phyloP scores from a whole-genome alignment of 2,329 filamentous ascomycete species.

The Berkeleyomyces basicola region DNA sequence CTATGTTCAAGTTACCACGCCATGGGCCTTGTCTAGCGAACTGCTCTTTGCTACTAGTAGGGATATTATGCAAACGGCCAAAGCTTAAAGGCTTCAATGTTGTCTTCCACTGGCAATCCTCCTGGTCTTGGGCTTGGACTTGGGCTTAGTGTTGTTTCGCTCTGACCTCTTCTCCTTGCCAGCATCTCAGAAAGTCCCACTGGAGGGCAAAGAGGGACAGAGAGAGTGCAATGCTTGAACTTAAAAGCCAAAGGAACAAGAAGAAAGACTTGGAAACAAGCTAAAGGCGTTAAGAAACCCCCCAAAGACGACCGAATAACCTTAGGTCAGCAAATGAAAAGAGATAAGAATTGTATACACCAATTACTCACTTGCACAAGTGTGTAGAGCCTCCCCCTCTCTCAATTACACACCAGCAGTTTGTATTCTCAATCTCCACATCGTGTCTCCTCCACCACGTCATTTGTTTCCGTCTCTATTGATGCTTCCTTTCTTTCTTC shows the following conservation, averaged over 20 bases:
- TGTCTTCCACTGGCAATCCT: neutral
- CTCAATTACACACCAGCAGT: too few species aligned
- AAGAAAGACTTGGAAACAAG: neutral
- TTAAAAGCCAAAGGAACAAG: neutral
- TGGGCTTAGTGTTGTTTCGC: neutral
- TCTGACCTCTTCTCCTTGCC: neutral
- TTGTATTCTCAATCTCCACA: too few species aligned
- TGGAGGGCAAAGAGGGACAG: neutral
- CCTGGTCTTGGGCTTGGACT: neutral
- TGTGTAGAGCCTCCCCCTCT: too few species aligned
- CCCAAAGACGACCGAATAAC: too few species aligned
- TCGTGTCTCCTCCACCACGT: too few species aligned
- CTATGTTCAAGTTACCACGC: neutral
- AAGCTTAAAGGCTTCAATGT: constrained; percentile 3
- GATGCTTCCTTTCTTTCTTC: neutral
- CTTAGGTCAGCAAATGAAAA: too few species aligned
- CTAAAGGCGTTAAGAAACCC: too few species aligned
- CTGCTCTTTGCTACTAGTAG: neutral
- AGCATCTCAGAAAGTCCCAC: neutral
- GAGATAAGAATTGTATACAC: too few species aligned
- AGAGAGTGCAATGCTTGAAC: neutral
- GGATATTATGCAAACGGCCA: neutral
- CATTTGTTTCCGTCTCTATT: too few species aligned
- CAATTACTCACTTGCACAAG: too few species aligned
- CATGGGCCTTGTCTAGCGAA: neutral